Evolutionary conservation across 805 yeast genomes (phyloP), one percentile per base, ranked within the genome.

Genomic region (Middelhovenomyces tepae): DNA sequence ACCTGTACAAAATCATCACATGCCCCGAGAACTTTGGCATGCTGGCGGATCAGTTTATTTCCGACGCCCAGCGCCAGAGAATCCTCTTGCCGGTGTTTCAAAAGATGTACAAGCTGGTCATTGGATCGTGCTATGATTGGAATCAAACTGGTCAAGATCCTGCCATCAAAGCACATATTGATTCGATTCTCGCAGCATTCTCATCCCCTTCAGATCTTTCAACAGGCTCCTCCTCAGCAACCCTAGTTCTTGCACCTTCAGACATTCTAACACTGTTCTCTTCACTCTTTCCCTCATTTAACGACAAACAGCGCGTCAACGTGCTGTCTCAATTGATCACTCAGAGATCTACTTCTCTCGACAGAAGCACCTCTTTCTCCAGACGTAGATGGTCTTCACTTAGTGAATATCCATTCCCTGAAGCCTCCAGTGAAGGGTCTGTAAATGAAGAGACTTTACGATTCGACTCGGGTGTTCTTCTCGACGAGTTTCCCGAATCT

Each of bases 181-280:
- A 34, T 10, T 30, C 39, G 10, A 36, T 46, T 9, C 22, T 37
- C 24, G 21, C 23, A n/a, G 18, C 33, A 7, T 36, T 45, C 27
- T 7, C 17, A 7, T 15, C 17, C 7, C 17, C 19, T 7, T 26
- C 29, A 4, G 30, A 6, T 8, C 14, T 7, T 21, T 32, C 6
- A 34, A 18, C 32, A 24, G 25, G 27, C 14, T 22, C 9, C 22
- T 24, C 27, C 27, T 21, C 22, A 13, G 11, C 27, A 32, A 34
- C 45, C 19, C 39, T 56, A 14, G 57, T 52, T 2, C 34, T 55
- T 14, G 43, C 47, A 9, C 54, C 56, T 2, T 44, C 54, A 20
- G 61, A 56, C 26, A 43, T 56, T 4, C 38, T 48, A 1, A 42
- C 31, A 27, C 34, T 55, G n/a, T 55, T 42, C 34, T 35, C 49